These are phyloP conservation scores for Ocimum tenuiflorum DNA, from an alignment of 257 asterid genomes.

Conservation along the genomic window DNA sequence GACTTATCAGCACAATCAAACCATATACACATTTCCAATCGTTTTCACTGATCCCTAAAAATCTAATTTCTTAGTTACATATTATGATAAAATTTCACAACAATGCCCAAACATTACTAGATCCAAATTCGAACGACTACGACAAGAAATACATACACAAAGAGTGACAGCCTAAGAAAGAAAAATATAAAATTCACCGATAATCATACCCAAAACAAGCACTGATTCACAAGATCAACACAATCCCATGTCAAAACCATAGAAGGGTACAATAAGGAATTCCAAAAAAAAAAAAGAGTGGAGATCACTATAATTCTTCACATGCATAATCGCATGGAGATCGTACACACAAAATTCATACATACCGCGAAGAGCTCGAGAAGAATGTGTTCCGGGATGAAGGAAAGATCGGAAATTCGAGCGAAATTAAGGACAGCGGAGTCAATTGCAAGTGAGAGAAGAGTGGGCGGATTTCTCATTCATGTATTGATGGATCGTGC, in stretches of 20 bases:
- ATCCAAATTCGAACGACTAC: slow-evolving; percentile 1
- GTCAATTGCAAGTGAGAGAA: slow-evolving; percentile 74
- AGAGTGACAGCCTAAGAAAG: background rate
- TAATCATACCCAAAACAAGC: slow-evolving; percentile 4
- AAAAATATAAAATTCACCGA: background rate
- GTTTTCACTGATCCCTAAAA: background rate
- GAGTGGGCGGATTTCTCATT: slow-evolving; percentile 76
- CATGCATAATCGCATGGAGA: background rate
- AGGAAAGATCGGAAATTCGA: slow-evolving; percentile 65
- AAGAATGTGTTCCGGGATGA: slow-evolving; percentile 75
- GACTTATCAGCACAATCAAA: background rate
- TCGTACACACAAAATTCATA: background rate
- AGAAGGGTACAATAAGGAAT: slow-evolving; percentile 7
- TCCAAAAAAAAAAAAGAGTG: background rate
- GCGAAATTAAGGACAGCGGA: slow-evolving; percentile 54
- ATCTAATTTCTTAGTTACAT: background rate
- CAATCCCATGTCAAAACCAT: slow-evolving; percentile 11
- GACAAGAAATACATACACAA: background rate
- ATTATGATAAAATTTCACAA: background rate
- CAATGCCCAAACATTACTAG: background rate
- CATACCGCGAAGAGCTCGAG: slow-evolving; percentile 64
- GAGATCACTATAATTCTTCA: background rate
- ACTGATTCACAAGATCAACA: slow-evolving; percentile 3
- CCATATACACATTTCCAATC: too few species aligned
- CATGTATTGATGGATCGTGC: slow-evolving; percentile 33